phyloP scores from a whole-genome alignment of 495 filamentous ascomycete species.

The Rhizodiscina lignyota region DNA sequence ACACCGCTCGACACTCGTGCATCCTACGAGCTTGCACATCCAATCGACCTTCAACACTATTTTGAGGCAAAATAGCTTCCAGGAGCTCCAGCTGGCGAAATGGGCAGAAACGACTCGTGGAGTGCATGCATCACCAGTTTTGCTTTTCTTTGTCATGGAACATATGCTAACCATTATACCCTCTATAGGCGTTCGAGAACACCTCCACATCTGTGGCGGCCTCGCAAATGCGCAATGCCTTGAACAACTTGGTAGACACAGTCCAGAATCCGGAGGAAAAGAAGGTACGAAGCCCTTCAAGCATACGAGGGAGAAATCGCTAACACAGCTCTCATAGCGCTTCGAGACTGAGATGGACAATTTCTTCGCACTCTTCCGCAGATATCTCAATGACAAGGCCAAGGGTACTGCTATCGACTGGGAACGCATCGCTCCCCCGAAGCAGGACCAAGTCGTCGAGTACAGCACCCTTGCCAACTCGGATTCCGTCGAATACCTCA shows the following conservation, averaged over 20 bases:
- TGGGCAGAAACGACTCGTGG: no score
- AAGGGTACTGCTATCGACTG: conserved; percentile 89
- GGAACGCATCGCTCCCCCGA: conserved; percentile 88
- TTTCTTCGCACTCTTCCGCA: conserved; percentile 96
- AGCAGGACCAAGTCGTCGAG: conserved; percentile 79
- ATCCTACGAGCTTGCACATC: no score
- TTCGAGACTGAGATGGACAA: conserved; percentile 99
- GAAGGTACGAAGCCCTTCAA: conserved; percentile 37
- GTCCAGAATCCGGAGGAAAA: conserved; percentile 70
- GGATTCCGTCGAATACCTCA: conserved; percentile 81
- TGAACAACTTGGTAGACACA: conserved; percentile 81
- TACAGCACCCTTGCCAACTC: conserved; percentile 75
- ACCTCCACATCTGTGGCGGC: conserved; percentile 95
- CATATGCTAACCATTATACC: no score
- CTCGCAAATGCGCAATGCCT: conserved; percentile 94
- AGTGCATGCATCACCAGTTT: no score
- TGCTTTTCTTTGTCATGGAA: no score
- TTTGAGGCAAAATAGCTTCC: no score
- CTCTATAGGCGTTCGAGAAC: conserved; percentile 95
- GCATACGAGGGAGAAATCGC: background rate
- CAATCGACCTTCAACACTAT: no score
- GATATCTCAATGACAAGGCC: conserved; percentile 96
- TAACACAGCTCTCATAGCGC: conserved; percentile 22
- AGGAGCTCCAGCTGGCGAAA: no score
- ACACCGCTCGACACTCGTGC: no score